phyloP scores from a whole-genome alignment of 768 basidiomycete species.

The Suillus weaverae region DNA sequence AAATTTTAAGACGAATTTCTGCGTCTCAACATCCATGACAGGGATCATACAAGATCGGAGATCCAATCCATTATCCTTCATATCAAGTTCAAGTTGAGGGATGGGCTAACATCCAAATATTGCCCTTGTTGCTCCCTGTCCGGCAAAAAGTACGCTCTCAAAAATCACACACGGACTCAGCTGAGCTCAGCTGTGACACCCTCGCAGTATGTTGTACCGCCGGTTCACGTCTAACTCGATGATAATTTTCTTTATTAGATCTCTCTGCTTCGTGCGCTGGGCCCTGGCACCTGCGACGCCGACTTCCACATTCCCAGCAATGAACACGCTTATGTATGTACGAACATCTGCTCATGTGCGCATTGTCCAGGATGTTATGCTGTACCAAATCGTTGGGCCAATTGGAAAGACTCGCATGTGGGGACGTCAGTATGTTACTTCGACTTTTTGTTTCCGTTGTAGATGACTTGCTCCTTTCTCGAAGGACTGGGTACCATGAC shows the following conservation, averaged over 20 bases:
- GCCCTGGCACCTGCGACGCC: constrained; percentile 81
- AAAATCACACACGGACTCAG: constrained; percentile 88
- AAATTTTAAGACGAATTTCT: neutral
- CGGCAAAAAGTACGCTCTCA: constrained; percentile 93
- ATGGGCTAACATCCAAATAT: constrained; percentile 98
- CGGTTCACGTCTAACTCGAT: too few relatives aligned
- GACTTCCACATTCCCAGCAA: constrained; percentile 92
- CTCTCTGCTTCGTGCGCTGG: constrained; percentile 81
- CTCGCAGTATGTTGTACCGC: constrained; percentile 53
- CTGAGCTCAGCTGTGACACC: constrained; percentile 95
- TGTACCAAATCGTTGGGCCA: constrained; percentile 83
- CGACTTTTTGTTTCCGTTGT: neutral
- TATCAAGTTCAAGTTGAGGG: constrained; percentile 90
- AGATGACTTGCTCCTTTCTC: neutral
- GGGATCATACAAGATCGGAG: constrained; percentile 75
- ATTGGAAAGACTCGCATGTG: constrained; percentile 92
- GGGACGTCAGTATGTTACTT: constrained; percentile 74
- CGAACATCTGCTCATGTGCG: constrained; percentile 85
- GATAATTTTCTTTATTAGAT: constrained; percentile 42
- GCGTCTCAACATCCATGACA: constrained; percentile 27
- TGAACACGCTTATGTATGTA: constrained; percentile 99
- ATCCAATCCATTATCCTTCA: constrained; percentile 96
- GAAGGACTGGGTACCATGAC: constrained; percentile 66
- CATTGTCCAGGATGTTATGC: constrained; percentile 69
- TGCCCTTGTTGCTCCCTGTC: constrained; percentile 93